phyloP scores from a whole-genome alignment of 164 flowering plant genomes.

The Tinospora cordifolia region DNA sequence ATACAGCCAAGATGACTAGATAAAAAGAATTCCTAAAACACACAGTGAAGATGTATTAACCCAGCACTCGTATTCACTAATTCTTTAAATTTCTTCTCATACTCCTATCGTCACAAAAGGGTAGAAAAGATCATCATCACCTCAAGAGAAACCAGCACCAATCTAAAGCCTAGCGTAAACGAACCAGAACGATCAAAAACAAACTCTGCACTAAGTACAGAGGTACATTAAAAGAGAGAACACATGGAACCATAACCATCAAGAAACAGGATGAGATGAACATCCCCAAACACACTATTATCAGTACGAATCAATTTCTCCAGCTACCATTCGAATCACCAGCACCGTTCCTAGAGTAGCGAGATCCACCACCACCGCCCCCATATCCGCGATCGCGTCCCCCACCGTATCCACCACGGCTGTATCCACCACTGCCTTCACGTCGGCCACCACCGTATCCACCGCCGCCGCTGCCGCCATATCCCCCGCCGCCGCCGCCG shows the following conservation, averaged over 20 bases:
- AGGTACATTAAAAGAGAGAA: background rate
- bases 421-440: background rate
- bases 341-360: constrained; percentile 6
- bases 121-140: background rate
- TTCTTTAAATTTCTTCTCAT: background rate
- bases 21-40: too few relatives aligned
- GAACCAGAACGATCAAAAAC: constrained; percentile 8
- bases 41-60: background rate
- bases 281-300: background rate
- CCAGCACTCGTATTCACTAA: background rate
- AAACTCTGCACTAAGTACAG: background rate
- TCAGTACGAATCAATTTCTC: constrained; percentile 6
- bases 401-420: constrained; percentile 6
- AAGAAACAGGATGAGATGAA: background rate
- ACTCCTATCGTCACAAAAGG: background rate
- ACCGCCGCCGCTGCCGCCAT: constrained; percentile 6
- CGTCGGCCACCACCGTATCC: background rate
- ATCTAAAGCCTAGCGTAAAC: background rate
- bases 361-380: constrained; percentile 11
- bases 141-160: constrained; percentile 6
- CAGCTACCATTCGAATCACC: constrained; percentile 13
- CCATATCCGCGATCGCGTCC: constrained; percentile 1
- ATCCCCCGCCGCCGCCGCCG: constrained; percentile 8
- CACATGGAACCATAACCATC: background rate
- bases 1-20: too few relatives aligned